phyloP scores from a whole-genome alignment of 2,329 filamentous ascomycete genomes.

The Diplodia intermedia region DNA sequence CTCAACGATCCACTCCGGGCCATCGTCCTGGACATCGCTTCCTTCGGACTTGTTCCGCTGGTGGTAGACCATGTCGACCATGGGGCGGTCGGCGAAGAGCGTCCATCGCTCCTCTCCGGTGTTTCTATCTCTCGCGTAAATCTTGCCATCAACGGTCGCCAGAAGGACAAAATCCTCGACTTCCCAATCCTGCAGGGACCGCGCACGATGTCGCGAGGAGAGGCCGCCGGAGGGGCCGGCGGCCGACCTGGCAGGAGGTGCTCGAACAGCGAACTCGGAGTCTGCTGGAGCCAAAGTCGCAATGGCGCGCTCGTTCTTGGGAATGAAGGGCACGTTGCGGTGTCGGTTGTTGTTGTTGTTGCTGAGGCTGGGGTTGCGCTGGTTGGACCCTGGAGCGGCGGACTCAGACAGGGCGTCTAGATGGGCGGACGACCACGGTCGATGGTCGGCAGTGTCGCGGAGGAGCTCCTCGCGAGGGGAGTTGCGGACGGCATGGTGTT shows the following conservation, averaged over 20 bases:
- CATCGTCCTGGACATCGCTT: constrained; percentile 65
- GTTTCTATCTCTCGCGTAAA: constrained; percentile 88
- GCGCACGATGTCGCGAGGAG: constrained; percentile 86
- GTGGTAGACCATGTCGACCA: constrained; percentile 89
- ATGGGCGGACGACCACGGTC: constrained; percentile 31
- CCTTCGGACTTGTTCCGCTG: constrained; percentile 53
- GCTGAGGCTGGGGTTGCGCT: constrained; percentile 33
- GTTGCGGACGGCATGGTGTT: constrained; percentile 37
- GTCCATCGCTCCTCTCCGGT: constrained; percentile 87
- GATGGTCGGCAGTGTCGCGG: constrained; percentile 40
- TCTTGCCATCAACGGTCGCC: constrained; percentile 98
- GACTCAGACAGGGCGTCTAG: constrained; percentile 29
- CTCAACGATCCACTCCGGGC: constrained; percentile 95
- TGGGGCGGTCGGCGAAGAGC: constrained; percentile 80
- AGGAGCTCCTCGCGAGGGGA: constrained; percentile 42
- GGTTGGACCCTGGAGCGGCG: constrained; percentile 3
- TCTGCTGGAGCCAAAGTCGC: constrained; percentile 89
- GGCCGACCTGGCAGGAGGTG: constrained; percentile 73
- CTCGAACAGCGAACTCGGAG: constrained; percentile 80
- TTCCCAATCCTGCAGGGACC: constrained; percentile 98
- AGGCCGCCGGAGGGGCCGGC: constrained; percentile 51
- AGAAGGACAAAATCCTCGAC: constrained; percentile 99
- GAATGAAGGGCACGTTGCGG: constrained; percentile 39
- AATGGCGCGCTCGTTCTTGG: constrained; percentile 86
- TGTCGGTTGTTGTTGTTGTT: constrained; percentile 28